A percentile compares a stretch with the other conserved stretches of the same genome.
These are phyloP conservation scores for Hortaea werneckii DNA, from an alignment of 2,329 filamentous ascomycete species.

Conservation along the genomic window DNA sequence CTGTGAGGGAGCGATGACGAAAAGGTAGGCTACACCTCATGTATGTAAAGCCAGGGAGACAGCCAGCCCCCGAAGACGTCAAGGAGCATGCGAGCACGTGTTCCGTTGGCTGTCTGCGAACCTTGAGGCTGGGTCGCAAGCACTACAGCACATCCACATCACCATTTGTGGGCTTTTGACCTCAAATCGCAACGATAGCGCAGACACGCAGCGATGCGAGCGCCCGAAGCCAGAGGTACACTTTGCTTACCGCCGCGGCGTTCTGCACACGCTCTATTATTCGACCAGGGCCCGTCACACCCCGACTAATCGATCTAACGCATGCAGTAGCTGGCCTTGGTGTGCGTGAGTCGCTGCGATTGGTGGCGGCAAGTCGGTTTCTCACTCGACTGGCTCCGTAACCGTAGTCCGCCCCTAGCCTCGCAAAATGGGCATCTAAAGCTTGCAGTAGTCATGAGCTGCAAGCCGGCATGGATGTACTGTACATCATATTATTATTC, in stretches of 20 bases:
- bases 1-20: not conserved
- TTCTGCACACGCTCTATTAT: not conserved
- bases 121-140: not conserved
- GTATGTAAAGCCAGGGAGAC: too few relatives aligned
- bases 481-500: not conserved
- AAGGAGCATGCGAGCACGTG: not conserved
- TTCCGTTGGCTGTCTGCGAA: not conserved
- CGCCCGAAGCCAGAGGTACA: not conserved
- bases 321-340: not conserved
- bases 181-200: not conserved
- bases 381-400: not conserved
- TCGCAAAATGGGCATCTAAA: not conserved
- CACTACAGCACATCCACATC: not conserved
- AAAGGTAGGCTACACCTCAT: not conserved
- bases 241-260: not conserved
- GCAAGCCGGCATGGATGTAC: not conserved
- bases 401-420: not conserved
- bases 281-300: not conserved
- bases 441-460: not conserved
- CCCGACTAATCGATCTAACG: not conserved
- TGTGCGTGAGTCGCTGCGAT: not conserved
- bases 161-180: not conserved
- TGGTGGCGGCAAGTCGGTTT: not conserved
- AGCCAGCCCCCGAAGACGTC: not conserved
- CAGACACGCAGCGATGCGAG: not conserved